Evolutionary conservation across 345 rosid species (phyloP).

Genomic region (Lepidium sativum): DNA sequence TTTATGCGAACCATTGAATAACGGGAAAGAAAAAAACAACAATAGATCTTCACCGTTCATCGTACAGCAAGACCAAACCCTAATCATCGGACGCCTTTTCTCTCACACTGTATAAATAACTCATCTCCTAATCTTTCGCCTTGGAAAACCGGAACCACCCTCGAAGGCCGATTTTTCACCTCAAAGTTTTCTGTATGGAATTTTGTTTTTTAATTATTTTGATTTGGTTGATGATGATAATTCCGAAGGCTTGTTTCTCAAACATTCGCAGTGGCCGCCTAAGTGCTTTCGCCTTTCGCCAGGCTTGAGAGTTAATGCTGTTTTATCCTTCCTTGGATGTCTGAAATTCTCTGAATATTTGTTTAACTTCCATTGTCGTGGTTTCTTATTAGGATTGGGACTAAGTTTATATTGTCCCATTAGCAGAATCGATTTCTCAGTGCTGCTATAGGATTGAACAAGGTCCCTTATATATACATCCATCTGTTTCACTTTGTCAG

Average conservation of each 20-base stretch:
- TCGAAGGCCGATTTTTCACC: not conserved
- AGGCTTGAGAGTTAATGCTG: conserved; percentile 26
- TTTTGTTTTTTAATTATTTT: not conserved
- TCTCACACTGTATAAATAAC: not conserved
- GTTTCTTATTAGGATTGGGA: not conserved
- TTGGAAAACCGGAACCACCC: no score
- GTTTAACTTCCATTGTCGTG: no score
- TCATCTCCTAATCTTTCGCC: not conserved
- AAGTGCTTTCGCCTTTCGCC: conserved; percentile 27
- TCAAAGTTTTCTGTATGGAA: no score
- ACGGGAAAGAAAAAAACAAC: no score
- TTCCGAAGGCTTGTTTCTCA: conserved; percentile 58
- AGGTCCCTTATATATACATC: conserved; percentile 17
- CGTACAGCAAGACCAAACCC: conserved; percentile 7
- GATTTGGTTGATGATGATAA: conserved; percentile 31
- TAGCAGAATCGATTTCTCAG: conserved; percentile 10
- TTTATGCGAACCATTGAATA: not conserved
- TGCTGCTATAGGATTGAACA: conserved; percentile 16
- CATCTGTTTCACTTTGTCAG: conserved; percentile 32
- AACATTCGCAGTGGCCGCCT: conserved; percentile 84
- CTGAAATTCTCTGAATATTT: conserved; percentile 8
- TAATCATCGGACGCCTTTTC: conserved; percentile 19
- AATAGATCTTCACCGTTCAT: conserved; percentile 12
- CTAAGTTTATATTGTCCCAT: not conserved
- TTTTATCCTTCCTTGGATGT: conserved; percentile 26